A percentile compares a stretch with the other conserved stretches of the same genome.
Conservation (phyloP, 495 filamentous ascomycete species). For the Hypoxylon fuscum region DNA sequence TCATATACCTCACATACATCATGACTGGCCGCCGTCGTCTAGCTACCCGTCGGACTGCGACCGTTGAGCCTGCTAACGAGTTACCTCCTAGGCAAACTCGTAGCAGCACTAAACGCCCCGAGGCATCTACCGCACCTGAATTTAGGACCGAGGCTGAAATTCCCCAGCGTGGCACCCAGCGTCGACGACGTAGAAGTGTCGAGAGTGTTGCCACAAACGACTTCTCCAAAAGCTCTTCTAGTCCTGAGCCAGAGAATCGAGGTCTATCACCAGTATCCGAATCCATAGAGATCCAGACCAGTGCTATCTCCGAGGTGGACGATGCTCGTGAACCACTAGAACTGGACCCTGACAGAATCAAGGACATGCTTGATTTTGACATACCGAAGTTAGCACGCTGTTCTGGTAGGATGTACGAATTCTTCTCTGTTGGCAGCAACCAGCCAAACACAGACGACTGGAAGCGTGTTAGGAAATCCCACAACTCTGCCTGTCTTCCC, state of each 20-base stretch:
- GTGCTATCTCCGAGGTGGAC: constrained; percentile 1
- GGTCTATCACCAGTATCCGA: constrained; percentile 11
- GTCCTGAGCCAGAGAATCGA: constrained; percentile 18
- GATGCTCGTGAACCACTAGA: constrained; percentile 13
- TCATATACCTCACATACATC: neutral
- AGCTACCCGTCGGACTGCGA: constrained; percentile 31
- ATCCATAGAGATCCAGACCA: neutral
- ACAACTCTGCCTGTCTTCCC: constrained; percentile 28
- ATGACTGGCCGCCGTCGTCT: constrained; percentile 40
- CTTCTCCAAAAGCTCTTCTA: constrained; percentile 17
- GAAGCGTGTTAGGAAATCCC: constrained; percentile 17
- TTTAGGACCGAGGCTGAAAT: constrained; percentile 8
- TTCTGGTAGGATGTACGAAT: constrained; percentile 28
- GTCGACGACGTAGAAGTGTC: constrained; percentile 24
- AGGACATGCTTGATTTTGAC: constrained; percentile 44
- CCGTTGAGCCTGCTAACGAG: constrained; percentile 13
- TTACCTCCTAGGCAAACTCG: constrained; percentile 33
- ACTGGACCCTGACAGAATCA: constrained; percentile 31
- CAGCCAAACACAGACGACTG: constrained; percentile 13
- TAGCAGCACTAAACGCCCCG: constrained; percentile 27
- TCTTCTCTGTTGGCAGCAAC: constrained; percentile 18
- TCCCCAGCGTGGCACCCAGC: constrained; percentile 30
- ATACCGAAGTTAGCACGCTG: constrained; percentile 42
- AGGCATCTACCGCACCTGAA: constrained; percentile 14
- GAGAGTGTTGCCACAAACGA: constrained; percentile 35